These are phyloP conservation scores for Xylaria arbuscula DNA, from an alignment of 2,329 filamentous ascomycete genomes.

Conservation along the genomic window DNA sequence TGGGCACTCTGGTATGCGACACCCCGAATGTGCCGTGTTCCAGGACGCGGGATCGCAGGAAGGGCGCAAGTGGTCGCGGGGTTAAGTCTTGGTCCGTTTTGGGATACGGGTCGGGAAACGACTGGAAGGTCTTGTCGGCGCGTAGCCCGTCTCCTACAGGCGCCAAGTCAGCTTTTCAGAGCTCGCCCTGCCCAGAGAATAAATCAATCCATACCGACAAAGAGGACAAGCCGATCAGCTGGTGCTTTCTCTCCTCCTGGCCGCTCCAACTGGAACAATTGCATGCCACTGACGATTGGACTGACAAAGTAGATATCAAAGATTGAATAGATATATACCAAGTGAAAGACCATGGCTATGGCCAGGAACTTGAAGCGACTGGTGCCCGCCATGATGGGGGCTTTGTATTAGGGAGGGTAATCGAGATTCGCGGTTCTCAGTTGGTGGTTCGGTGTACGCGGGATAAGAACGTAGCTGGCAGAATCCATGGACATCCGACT, in stretches of 20 bases:
- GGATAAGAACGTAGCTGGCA: neutral
- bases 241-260: slow-evolving; percentile 72
- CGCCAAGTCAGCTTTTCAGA: slow-evolving; percentile 32
- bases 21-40: slow-evolving; percentile 95
- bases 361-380: slow-evolving; percentile 84
- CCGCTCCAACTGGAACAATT: slow-evolving; percentile 77
- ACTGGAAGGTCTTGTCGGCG: slow-evolving; percentile 97
- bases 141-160: slow-evolving; percentile 84
- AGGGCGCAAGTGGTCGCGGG: slow-evolving; percentile 87
- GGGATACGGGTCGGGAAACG: slow-evolving; percentile 85
- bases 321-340: slow-evolving; percentile 94
- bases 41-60: slow-evolving; percentile 87
- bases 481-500: slow-evolving; percentile 25
- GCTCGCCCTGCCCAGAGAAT: slow-evolving; percentile 7
- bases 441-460: slow-evolving; percentile 7
- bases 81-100: slow-evolving; percentile 71
- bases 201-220: slow-evolving; percentile 75
- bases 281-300: slow-evolving; percentile 96
- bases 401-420: slow-evolving; percentile 16
- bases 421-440: slow-evolving; percentile 19
- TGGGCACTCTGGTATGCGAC: slow-evolving; percentile 95
- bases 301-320: slow-evolving; percentile 99
- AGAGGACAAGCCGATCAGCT: slow-evolving; percentile 89
- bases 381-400: slow-evolving; percentile 62
- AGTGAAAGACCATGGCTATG: slow-evolving; percentile 89